These are phyloP conservation scores for Trichosporon coremiiforme DNA, from an alignment of 1,284 basidiomycete species.

Conservation along the genomic window DNA sequence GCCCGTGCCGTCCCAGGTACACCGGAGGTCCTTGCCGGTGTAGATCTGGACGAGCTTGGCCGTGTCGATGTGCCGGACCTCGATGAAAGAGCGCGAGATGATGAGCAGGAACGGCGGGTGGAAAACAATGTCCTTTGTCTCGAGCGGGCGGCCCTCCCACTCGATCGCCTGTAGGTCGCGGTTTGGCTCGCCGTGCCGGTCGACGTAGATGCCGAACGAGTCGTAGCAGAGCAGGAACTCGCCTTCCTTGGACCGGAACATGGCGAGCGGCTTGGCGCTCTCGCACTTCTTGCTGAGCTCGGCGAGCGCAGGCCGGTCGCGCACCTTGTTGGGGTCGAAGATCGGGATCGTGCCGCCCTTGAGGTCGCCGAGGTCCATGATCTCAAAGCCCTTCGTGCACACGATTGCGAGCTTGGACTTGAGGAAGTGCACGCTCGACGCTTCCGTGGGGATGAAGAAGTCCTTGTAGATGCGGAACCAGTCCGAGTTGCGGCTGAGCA, in stretches of 20 bases:
- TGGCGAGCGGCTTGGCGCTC: slow-evolving; percentile 75
- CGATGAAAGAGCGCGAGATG: slow-evolving; percentile 89
- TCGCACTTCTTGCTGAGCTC: slow-evolving; percentile 80
- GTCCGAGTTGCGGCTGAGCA: slow-evolving; percentile 76
- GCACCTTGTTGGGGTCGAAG: slow-evolving; percentile 63
- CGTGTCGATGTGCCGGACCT: slow-evolving; percentile 81
- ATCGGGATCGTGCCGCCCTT: slow-evolving; percentile 79
- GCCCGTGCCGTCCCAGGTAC: slow-evolving; percentile 71
- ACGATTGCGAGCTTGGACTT: slow-evolving; percentile 88
- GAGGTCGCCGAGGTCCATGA: slow-evolving; percentile 88
- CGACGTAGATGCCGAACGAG: slow-evolving; percentile 73
- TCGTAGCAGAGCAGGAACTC: slow-evolving; percentile 94
- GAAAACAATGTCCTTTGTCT: slow-evolving; percentile 80
- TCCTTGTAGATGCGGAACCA: slow-evolving; percentile 93
- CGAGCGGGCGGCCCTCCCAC: slow-evolving; percentile 74
- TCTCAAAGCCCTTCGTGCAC: slow-evolving; percentile 92
- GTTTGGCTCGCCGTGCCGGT: slow-evolving; percentile 74
- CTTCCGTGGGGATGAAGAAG: slow-evolving; percentile 88
- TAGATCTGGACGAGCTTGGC: slow-evolving; percentile 89
- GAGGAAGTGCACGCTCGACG: slow-evolving; percentile 84
- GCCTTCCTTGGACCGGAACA: slow-evolving; percentile 84
- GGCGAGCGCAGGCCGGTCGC: slow-evolving; percentile 71
- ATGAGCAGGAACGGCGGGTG: slow-evolving; percentile 87
- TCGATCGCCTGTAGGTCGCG: slow-evolving; percentile 74
- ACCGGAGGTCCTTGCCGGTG: slow-evolving; percentile 74